Base-by-base conservation (phyloP, 129 eudicot species). In the Pseudognaphalium luteoalbum region DNA sequence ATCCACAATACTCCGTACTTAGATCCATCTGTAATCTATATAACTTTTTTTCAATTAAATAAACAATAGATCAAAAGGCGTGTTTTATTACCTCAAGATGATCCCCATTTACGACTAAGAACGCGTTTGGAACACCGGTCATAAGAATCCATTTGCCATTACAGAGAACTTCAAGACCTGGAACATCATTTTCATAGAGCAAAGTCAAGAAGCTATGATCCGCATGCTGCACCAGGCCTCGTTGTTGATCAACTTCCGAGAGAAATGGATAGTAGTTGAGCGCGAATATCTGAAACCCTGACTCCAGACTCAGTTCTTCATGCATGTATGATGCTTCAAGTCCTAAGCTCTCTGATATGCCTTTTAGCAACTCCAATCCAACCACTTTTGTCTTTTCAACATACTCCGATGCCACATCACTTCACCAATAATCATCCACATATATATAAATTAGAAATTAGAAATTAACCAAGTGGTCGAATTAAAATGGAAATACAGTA, bases 131-230 rank as follows among this genome's bases (percentile, higher is more conserved):
- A 50, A 79, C 74, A 32, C 76, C 75, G 9, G 68, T 54, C 70
- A 79, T 83, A 4, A 80, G 50, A 29, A 83, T 47, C 86, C 86
- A 83, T 61, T 69, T 58, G 70, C 81, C 81, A 21, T 75, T 70
- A 10, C 51, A 65, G 37, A 52, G 52, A 58, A 83, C 81, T 74
- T 79, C 83, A 41, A 83, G 83, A 22, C 83, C 87, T 2, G 65
- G 50, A 41, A 79, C 78, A 21, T 71, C 78, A 1, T 83, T 79
- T 57, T 79, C 74, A 6, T 74, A 74, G 20, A 79, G 83, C 4
- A 83, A 78, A 16, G 83, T 83, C 78, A 83, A 62, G 25, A 83
- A 76, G 30, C 83, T 81, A 28, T 79, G 87, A 54, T 83, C 83
- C 39, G 87, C 70, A 62, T 83, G 87, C n/a, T 77, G 67, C 47